Evolutionary conservation across 1,139 yeast species (phyloP).

Genomic region (Hemisphaericaspora subhashii): DNA sequence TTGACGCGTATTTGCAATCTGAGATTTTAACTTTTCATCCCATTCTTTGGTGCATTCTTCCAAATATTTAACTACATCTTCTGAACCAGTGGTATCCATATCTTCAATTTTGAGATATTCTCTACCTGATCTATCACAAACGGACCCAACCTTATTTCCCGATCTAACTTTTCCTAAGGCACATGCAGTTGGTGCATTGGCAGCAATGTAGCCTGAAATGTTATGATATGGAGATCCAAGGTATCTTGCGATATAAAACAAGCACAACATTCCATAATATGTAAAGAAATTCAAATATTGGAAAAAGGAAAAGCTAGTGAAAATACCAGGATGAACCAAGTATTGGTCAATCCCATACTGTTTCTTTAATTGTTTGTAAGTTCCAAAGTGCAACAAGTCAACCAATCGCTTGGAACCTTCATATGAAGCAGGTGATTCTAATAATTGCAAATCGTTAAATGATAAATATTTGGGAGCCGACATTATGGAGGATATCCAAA

Average conservation of each 20-base stretch:
- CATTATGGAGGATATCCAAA: constrained; percentile 87
- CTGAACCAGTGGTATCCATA: constrained; percentile 63
- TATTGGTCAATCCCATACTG: constrained; percentile 63
- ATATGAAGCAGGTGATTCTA: constrained; percentile 66
- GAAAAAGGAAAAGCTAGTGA: constrained; percentile 78
- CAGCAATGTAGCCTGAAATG: constrained; percentile 84
- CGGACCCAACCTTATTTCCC: constrained; percentile 71
- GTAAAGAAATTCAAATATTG: constrained; percentile 75
- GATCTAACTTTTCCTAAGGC: constrained; percentile 44
- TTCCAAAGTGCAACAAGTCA: constrained; percentile 77
- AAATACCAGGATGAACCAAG: constrained; percentile 91
- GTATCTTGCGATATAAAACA: constrained; percentile 82
- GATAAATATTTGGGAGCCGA: constrained; percentile 71
- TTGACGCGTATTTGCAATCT: constrained; percentile 57
- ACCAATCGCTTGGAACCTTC: constrained; percentile 91
- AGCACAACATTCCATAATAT: constrained; percentile 77
- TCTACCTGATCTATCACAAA: constrained; percentile 59
- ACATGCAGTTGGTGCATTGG: constrained; percentile 67
- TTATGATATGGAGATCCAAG: constrained; percentile 88
- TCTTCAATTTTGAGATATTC: constrained; percentile 56
- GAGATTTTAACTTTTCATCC: constrained; percentile 63
- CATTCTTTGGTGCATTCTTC: constrained; percentile 57
- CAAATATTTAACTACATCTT: constrained; percentile 62
- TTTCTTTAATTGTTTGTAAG: constrained; percentile 49
- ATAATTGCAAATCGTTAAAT: constrained; percentile 69